phyloP scores from a whole-genome alignment of 1,284 basidiomycete species.

The Ganoderma sinense region DNA sequence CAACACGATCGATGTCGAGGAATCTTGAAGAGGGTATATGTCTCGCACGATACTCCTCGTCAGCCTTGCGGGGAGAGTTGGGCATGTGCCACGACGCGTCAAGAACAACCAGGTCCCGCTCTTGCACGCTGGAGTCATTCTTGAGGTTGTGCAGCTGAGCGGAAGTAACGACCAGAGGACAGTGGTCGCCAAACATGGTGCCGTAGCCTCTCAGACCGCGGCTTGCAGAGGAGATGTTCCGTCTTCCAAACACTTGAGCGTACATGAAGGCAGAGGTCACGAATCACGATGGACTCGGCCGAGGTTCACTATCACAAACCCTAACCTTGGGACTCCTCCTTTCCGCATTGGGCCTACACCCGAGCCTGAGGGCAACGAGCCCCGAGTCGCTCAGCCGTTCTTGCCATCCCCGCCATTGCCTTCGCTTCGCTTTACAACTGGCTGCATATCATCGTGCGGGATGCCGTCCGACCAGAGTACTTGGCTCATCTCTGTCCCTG shows the following conservation, averaged over 20 bases:
- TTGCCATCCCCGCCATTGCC: conserved; percentile 22
- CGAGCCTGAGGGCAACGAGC: neutral
- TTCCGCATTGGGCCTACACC: conserved; percentile 11
- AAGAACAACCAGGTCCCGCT: conserved; percentile 56
- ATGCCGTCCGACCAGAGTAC: conserved; percentile 91
- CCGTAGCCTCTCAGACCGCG: conserved; percentile 15
- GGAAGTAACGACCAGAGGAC: conserved; percentile 63
- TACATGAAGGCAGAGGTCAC: conserved; percentile 16
- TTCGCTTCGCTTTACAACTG: conserved; percentile 10
- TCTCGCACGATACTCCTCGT: conserved; percentile 69
- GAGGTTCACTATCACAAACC: neutral
- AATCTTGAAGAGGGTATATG: conserved; percentile 81
- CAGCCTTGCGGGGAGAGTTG: conserved; percentile 70
- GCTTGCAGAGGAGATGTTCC: conserved; percentile 17
- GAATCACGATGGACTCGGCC: neutral
- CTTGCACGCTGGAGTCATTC: neutral
- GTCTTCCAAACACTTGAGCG: conserved; percentile 22
- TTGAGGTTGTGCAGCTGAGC: conserved; percentile 49
- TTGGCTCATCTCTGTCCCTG: conserved; percentile 80
- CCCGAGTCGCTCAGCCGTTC: conserved; percentile 14
- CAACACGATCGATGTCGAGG: conserved; percentile 86
- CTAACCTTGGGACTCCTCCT: conserved; percentile 26
- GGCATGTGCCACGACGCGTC: conserved; percentile 94
- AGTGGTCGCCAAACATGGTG: conserved; percentile 37
- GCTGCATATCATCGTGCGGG: conserved; percentile 17